Conservation (phyloP, 768 basidiomycete species). For the Mycena haematopus region DNA sequence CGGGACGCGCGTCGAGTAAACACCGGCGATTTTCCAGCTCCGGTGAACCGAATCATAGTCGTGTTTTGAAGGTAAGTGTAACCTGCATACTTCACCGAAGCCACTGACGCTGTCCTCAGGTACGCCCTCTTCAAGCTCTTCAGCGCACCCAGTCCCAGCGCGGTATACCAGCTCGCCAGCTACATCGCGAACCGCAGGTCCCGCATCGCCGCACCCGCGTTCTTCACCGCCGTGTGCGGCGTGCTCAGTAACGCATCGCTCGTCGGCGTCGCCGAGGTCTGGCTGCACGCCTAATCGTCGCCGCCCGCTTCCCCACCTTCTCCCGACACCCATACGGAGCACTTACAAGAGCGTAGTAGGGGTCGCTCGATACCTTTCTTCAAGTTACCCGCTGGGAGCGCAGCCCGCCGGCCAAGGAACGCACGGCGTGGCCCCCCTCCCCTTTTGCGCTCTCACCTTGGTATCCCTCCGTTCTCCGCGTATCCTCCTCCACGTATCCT, state of each 20-base stretch:
- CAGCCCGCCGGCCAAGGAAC: too few species aligned
- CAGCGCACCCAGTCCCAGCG: slow-evolving; percentile 12
- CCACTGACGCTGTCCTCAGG: slow-evolving; percentile 5
- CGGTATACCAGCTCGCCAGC: slow-evolving; percentile 5
- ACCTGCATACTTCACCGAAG: too few species aligned
- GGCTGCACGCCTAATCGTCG: slow-evolving; percentile 27
- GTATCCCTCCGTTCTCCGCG: too few species aligned
- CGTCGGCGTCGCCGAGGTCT: slow-evolving; percentile 21
- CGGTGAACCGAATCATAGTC: neutral
- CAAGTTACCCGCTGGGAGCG: too few species aligned
- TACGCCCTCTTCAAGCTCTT: slow-evolving; percentile 28
- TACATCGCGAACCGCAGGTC: slow-evolving; percentile 4
- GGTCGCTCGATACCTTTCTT: too few species aligned
- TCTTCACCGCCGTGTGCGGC: slow-evolving; percentile 8
- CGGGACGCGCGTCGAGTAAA: neutral
- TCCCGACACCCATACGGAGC: too few species aligned
- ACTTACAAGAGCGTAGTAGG: too few species aligned
- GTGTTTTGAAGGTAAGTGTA: too few species aligned
- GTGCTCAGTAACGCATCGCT: neutral
- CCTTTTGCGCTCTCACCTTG: too few species aligned
- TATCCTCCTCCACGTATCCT: too few species aligned
- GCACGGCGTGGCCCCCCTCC: too few species aligned
- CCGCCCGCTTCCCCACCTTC: neutral
- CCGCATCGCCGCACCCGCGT: slow-evolving; percentile 19
- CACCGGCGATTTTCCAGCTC: neutral